phyloP scores from a whole-genome alignment of 345 rosid genomes.

The Cardamine resedifolia region DNA sequence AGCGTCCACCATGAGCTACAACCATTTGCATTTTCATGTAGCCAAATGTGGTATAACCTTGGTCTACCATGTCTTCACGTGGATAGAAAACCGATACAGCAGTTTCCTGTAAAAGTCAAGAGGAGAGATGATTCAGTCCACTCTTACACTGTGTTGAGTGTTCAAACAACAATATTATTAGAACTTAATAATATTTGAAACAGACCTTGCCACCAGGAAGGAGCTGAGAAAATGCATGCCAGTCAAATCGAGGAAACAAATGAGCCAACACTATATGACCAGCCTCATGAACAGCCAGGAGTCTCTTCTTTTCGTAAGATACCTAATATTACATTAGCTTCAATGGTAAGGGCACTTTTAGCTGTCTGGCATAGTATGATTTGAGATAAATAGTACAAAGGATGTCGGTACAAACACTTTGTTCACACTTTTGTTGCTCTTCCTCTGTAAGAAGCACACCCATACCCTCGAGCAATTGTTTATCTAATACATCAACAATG shows the following conservation, averaged over 20 bases:
- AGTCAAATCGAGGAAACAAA: conserved; percentile 92
- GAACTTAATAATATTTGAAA: conserved; percentile 12
- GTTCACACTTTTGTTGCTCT: conserved; percentile 91
- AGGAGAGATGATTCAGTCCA: conserved; percentile 2
- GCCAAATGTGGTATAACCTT: conserved; percentile 95
- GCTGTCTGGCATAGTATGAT: conserved; percentile 8
- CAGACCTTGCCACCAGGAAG: conserved; percentile 95
- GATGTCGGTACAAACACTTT: conserved; percentile 56
- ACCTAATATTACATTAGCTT: conserved; percentile 51
- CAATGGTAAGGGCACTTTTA: conserved; percentile 19
- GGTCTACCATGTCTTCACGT: conserved; percentile 93
- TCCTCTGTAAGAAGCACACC: conserved; percentile 96
- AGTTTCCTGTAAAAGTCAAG: conserved; percentile 61
- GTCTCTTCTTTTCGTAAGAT: conserved; percentile 79
- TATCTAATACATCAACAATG: conserved; percentile 85
- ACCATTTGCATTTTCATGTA: conserved; percentile 99
- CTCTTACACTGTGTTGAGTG: background rate
- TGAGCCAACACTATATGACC: conserved; percentile 92
- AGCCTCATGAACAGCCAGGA: conserved; percentile 95
- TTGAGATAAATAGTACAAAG: conserved; percentile 2
- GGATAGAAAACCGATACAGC: conserved; percentile 95
- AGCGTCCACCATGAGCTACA: conserved; percentile 95
- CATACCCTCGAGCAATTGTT: conserved; percentile 97
- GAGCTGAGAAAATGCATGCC: conserved; percentile 99
- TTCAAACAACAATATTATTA: background rate